Evolutionary conservation across 225 moss, liverwort and hornwort species (phyloP), one percentile per base, ranked within the genome.

Genomic region (Sphagnum tenellum): DNA sequence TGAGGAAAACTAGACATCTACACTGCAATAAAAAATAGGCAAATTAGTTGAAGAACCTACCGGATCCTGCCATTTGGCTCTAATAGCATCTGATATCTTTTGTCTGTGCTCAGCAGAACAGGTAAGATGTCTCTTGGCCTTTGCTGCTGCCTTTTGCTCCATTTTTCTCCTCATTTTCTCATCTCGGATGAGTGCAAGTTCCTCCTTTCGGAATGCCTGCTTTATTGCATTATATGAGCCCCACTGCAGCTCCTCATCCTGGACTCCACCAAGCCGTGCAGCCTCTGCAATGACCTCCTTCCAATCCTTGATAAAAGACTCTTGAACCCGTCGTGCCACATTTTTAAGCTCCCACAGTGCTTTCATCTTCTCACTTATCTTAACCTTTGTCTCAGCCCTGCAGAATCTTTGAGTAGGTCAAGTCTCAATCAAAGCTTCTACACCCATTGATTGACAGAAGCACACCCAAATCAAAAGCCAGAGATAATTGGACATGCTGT

Each of bases 11-110:
- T 29, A 29, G 29, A 29, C 29, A 29, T 29, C 29, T 29, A 29
- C 29, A 29, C 29, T 29, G 29, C 29, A 29, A 29, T 29, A 29
- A 29, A 29, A 29, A 29, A 1, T 29, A 29, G 29, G 29, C 29
- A 29, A 29, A 29, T 29, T 29, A 29, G 29, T 29, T 29, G 29
- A 29, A 29, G 29, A 29, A 29, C 29, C 29, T 1, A 84, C 84
- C 49, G 85, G 81, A 69, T 85, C 85, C 57, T 73, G 75, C 85
- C 85, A 85, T 53, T 85, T 85, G 5, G 81, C 74, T 56, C 69
- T 76, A 64, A 85, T 81, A 29, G 85, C 81, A 61, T 70, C 78
- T 59, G 85, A 64, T 62, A 85, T 85, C 56, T 71, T 78, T 54
- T 60, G 68, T 13, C 85, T 70, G 62, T 85, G 85, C 67, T 71